These are phyloP conservation scores for Tieghemiomyces parasiticus DNA, from an alignment of 192 early-diverging fungal species.

Conservation along the genomic window DNA sequence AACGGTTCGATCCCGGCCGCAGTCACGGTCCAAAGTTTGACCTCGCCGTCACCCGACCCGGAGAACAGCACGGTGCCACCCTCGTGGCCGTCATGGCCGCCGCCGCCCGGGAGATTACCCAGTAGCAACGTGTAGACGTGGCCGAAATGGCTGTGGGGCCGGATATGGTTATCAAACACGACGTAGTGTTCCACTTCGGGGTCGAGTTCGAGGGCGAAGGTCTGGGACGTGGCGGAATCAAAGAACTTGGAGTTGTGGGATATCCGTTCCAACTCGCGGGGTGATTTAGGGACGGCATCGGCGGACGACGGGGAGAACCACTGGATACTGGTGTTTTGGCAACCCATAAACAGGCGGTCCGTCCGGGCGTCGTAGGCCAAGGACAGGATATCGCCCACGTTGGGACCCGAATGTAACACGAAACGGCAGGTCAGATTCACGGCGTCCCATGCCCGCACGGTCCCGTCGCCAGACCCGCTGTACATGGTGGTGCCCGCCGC, in stretches of 20 bases:
- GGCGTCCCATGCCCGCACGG: constrained; percentile 53
- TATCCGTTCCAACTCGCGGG: constrained; percentile 12
- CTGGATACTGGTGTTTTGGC: constrained; percentile 68
- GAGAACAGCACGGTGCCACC: constrained; percentile 18
- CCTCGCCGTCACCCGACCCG: constrained; percentile 54
- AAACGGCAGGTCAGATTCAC: constrained; percentile 40
- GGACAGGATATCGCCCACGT: constrained; percentile 56
- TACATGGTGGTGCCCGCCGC: constrained; percentile 10
- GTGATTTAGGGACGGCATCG: constrained; percentile 9
- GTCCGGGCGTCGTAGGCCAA: constrained; percentile 37
- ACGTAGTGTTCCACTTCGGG: constrained; percentile 30
- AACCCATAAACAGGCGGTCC: constrained; percentile 48
- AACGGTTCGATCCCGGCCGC: constrained; percentile 15
- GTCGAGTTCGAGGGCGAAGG: constrained; percentile 2
- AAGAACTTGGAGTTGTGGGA: constrained; percentile 22
- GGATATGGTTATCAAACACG: constrained; percentile 36
- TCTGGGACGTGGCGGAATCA: constrained; percentile 14
- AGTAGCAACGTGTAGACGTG: constrained; percentile 51
- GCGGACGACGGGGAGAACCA: constrained; percentile 21
- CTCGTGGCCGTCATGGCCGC: too few species aligned
- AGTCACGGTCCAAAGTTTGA: constrained; percentile 31
- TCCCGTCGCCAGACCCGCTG: constrained; percentile 45
- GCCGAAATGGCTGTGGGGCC: constrained; percentile 51
- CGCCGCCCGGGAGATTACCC: constrained; percentile 21
- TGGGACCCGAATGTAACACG: constrained; percentile 45